Evolutionary conservation across 139 green algal species (phyloP), one percentile per base, ranked within the genome.

Genomic region (Asterochloris erici): DNA sequence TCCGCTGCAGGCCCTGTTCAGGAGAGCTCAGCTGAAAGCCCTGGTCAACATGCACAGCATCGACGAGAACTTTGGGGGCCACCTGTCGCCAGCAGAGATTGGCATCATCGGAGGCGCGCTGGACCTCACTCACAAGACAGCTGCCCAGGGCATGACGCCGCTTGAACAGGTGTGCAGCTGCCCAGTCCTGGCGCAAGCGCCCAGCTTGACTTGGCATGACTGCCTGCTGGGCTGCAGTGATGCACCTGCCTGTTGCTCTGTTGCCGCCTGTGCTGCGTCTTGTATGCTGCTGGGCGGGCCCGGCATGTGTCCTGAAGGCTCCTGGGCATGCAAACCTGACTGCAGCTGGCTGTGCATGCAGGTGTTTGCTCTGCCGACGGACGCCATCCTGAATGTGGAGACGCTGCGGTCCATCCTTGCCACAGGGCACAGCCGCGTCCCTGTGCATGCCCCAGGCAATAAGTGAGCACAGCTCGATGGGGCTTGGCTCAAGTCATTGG

Each of bases 401-500:
- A 69, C 82, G 12, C 38, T 86, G 29, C 68, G 68, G 13, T 61
- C 73, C 28, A 29, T 86, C 27, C 62, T 86, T 21, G 73, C 63
- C 1, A 62, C 66, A 24, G 83, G 83, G 19, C 94, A 98, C 88
- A 92, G 83, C 78, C 86, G 94, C 71, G 93, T 98, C 68, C 94
- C 93, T 1, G 94, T 97, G 26, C 89, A 95, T 86, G 73, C 75
- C 26, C 83, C 86, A 0, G 88, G 88, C 9, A 84, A 94, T 86
- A 83, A 68, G 79, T 83, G 13, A 68, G 68, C 28, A 14, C 19
- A 0, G 12, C 14, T 24, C 14, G 16, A 61, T 0, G 27, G 16
- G 11, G 4, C 38, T 54, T 6, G 38, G 38, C 38, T 10, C 38
- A 54, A 54, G 38, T 54, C 38, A 54, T 10, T 54, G 38, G 38